Base-by-base conservation (phyloP, 495 filamentous ascomycete genomes). In the Aspergillus wentii region DNA sequence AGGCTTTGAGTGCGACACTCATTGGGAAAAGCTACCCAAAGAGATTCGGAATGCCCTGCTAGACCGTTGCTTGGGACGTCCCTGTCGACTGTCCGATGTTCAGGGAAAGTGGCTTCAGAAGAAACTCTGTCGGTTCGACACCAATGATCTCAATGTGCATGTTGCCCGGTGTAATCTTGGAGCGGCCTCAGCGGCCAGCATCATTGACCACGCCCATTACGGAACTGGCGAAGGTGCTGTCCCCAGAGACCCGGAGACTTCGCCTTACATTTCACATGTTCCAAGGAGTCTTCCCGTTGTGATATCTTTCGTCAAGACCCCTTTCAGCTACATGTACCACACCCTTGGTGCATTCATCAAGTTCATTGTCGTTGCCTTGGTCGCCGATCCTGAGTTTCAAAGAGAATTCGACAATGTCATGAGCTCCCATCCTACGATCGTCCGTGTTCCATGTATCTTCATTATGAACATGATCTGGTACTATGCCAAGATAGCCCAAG, bases 371-470 rank as follows among this genome's bases (percentile, higher is more conserved):
- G 61, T 78, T 34, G 68, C 76, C 16, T 36, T 72, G 13, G 56
- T 77, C 17, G 76, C 75, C 7, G 76, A 80, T 48, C 66, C 71
- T 6, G 76, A 80, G 40, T 78, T 74, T 46, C 76, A 80, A 41
- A 56, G 76, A 32, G 76, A 80, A 34, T 61, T 79, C 33, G 56
- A 75, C 9, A 72, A 71, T 50, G 62, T 72, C 27, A 54, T 70
- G n/a, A 43, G 49, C 23, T 21, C 31, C 4, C 56, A 56, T 17
- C 61, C 60, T 5, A 27, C 44, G 7, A 14, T 66, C 20, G 30
- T 74, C 9, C 67, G 64, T 10, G 61, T 62, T 17, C 66, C 72
- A 3, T 38, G 41, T 8, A 57, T 62, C 0, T 57, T 63, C 19
- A 5, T 57, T 1, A 49, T 79, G 18, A 77, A 66, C 44, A 46